Conservation (phyloP, 208 protist genomes). For the Plasmodiophora brassicae region DNA sequence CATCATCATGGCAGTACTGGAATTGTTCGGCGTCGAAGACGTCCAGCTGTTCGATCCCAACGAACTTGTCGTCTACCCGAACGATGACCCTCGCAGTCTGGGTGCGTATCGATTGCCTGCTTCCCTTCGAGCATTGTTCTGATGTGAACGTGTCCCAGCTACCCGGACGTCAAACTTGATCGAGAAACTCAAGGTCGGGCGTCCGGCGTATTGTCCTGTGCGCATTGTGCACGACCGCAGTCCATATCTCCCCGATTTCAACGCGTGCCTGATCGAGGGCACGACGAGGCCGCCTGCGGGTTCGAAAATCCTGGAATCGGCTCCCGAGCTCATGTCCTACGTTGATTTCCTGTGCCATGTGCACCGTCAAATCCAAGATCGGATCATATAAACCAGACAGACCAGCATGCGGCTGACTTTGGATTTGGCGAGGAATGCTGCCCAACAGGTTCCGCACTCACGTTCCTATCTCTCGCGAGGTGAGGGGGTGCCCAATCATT, state of each 20-base stretch:
- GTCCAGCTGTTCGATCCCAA: background rate
- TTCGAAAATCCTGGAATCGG: background rate
- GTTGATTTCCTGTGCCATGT: slow-evolving; percentile 48
- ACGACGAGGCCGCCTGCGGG: background rate
- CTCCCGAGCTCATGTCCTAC: slow-evolving; percentile 37
- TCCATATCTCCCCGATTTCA: background rate
- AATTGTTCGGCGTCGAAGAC: slow-evolving; percentile 20
- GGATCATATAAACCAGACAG: background rate
- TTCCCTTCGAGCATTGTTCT: background rate
- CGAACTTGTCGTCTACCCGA: background rate
- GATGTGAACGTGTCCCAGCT: no score
- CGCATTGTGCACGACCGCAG: background rate
- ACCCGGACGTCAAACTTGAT: background rate
- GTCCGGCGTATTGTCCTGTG: background rate
- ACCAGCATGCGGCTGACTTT: no score
- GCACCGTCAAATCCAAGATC: slow-evolving; percentile 39
- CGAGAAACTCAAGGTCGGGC: background rate
- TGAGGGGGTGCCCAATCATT: no score
- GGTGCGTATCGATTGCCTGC: background rate
- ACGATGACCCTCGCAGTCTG: background rate
- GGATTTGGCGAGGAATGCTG: no score
- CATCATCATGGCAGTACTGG: background rate
- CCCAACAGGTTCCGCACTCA: no score
- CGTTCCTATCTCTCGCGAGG: no score
- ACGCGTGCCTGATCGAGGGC: background rate